Evolutionary conservation across 306 rosid species (phyloP), one percentile per base, ranked within the genome.

Genomic region (Phaseolus lunatus): DNA sequence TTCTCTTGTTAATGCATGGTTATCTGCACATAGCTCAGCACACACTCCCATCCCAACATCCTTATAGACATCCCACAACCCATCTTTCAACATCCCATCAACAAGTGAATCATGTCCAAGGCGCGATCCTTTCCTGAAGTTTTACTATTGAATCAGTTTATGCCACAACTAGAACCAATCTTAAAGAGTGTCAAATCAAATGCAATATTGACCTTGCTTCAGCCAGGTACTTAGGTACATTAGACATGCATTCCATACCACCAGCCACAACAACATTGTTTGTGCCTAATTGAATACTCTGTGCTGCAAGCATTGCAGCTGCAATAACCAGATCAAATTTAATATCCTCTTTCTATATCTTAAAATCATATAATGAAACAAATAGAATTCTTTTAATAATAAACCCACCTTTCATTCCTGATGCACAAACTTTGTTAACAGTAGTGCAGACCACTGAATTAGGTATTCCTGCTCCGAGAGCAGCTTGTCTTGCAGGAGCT

Each of bases 401-500:
- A 73, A 29, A 47, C 74, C 39, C 63, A 92, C 99, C 98, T 87
- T 96, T 96, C 96, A 93, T 86, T 77, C 99, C 99, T 16, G 99
- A 96, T 48, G 99, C 99, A 83, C 99, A 96, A 66, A 96, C 99
- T 88, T 96, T 96, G 86, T 96, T 96, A 72, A 96, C 84, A 23
- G 99, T 91, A 70, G 98, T 89, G 80, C 96, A 91, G 79, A 90
- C 7, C 43, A 96, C 99, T 11, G 98, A 78, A 73, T 89, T 85
- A 9, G 98, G 89, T 70, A 96, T 79, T 88, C 98, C 99, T 75
- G 99, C 98, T 74, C 98, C 98, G 41, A 96, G 50, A 64, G 99
- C 98, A 82, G 99, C 99, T 78, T 96, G 99, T 75, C 99, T 91
- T 53, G 99, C 99, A 0, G 99, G 99, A 81, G 99, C 98, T 88